Evolutionary conservation across 495 filamentous ascomycete genomes (phyloP), one percentile per base, ranked within the genome.

Genomic region (Talaromyces liani): DNA sequence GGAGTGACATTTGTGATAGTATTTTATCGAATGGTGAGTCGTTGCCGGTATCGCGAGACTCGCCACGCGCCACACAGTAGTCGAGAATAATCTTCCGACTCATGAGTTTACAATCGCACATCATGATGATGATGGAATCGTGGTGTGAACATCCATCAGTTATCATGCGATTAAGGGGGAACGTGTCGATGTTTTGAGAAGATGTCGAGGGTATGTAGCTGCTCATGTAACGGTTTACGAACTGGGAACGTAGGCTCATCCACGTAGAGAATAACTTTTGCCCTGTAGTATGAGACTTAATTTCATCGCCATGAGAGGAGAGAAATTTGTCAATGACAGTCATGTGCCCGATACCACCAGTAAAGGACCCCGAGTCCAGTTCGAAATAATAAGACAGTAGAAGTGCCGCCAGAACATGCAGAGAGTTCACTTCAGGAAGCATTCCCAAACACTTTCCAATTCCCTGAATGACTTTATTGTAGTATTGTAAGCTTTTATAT

Each of bases 331-430:
- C 57, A 59, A 59, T 59, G 6, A 59, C 57, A 39, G 29, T 59
- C 57, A 59, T 59, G 29, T 59, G 57, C 31, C 57, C 57, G 33
- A 59, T 59, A 14, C 57, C 57, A 12, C 57, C 57, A 34, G 57
- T 8, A 24, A 59, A 59, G 20, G 57, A 59, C 12, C 57, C 57
- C 18, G 57, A 59, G 31, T 59, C 57, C 33, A 59, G 14, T 39
- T 59, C 57, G n/a, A 59, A 59, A 20, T 59, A 59, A 22, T 59
- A 59, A 22, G 57, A 59, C n/a, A 59, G 57, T 18, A 59, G 57
- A 5, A 59, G 20, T 20, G 57, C 31, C 36, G 57, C 57, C 33
- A 59, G 31, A 9, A 59, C 57, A 20, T 59, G 29, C 9, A 59
- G 29, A 16, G 57, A 34, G n/a, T 59, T 59, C 57, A 34, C 20